Conservation (phyloP, 2,329 filamentous ascomycete species). For the Trichophyton schoenleinii region DNA sequence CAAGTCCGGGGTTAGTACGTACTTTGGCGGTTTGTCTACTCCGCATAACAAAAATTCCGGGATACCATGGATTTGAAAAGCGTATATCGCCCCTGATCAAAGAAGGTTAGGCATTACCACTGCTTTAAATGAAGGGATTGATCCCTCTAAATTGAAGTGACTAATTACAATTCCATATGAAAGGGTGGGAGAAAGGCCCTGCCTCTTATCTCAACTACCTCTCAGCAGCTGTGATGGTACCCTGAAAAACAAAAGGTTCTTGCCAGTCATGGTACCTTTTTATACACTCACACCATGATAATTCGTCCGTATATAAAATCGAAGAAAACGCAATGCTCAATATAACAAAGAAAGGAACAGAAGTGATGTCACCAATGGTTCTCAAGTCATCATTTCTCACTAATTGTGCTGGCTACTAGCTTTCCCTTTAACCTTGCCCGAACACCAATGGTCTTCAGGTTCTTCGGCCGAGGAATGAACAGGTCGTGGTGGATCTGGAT, state of each 20-base stretch:
- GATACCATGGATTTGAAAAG: not conserved
- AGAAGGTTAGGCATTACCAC: not conserved
- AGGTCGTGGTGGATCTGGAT: conserved; percentile 13
- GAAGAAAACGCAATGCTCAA: not conserved
- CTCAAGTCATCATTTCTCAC: not conserved
- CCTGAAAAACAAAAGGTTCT: not conserved
- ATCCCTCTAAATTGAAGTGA: not conserved
- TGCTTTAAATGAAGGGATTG: not conserved
- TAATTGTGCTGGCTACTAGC: not conserved
- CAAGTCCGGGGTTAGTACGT: not conserved
- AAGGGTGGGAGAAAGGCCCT: not conserved
- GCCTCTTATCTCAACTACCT: not conserved
- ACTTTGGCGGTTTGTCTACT: not conserved
- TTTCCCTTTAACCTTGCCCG: conserved; percentile 5
- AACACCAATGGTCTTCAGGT: conserved; percentile 10
- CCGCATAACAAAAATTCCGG: not conserved
- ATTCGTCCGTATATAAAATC: not conserved
- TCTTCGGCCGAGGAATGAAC: conserved; percentile 14
- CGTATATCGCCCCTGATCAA: not conserved
- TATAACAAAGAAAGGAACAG: not conserved
- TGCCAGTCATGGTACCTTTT: not conserved
- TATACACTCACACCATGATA: not conserved
- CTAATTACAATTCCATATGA: not conserved
- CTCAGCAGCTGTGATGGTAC: not conserved
- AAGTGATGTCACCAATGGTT: not conserved